Evolutionary conservation across 495 filamentous ascomycete species (phyloP), one percentile per base, ranked within the genome.

Genomic region (Peziza echinospora): DNA sequence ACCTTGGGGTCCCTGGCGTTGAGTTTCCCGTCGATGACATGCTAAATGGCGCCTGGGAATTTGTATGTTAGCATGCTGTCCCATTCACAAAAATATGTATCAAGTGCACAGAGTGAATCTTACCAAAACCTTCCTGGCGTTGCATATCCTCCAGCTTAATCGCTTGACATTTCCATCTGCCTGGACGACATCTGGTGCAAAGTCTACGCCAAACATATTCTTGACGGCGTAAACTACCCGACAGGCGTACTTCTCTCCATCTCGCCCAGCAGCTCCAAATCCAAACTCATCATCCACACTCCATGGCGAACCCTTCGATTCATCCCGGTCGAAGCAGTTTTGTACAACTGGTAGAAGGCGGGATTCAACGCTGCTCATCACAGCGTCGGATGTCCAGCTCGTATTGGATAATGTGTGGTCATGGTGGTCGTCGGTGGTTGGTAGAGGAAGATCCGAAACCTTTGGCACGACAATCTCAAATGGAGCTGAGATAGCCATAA

Each of bases 181-280:
- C 47, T 78, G 76, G 37, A 97, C 89, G 10, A 97, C 91, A 43
- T 82, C 82, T 2, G 85, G 79, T 5, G 91, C 83, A 51, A 97
- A 79, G 61, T 97, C 91, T 49, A 97, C 78, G 46, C 89, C 91
- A 58, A 97, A 97, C 87, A 93, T 96, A 63, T 92, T 82, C 47
- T 80, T 80, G 28, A 96, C 82, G 8, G 91, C 89, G 64, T 87
- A 96, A 0, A 94, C 84, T 24, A 96, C 75, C 30, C 89, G 63
- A 59, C 76, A 81, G 16, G 86, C 82, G 51, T 80, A 94, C 59
- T 92, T 93, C 49, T 78, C 76, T 42, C 93, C 80, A 8, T 84
- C 67, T 56, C 92, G 81, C 8, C 93, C 81, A 37, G 81, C 67
- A 47, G 70, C 68, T 11, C 13, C 13, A 6, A 37, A 17, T 5